Evolutionary conservation across 306 rosid genomes (phyloP).

Genomic region (Citrullus colocynthis): DNA sequence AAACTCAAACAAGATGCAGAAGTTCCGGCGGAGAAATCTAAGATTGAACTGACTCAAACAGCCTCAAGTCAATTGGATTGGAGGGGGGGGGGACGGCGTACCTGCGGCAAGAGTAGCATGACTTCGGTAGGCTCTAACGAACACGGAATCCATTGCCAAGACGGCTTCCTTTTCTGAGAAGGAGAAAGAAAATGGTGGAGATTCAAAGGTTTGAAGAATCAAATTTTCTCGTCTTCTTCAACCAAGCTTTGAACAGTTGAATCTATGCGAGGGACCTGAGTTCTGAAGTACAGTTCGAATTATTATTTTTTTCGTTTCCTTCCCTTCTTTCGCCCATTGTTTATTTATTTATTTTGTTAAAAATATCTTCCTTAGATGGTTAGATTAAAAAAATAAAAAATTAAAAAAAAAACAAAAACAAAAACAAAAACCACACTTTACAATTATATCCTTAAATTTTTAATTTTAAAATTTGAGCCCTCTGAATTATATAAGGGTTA

Average conservation of each 20-base stretch:
- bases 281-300: not conserved
- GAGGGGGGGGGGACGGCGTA: not conserved
- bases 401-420: too few relatives aligned
- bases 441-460: too few relatives aligned
- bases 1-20: not conserved
- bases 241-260: not conserved
- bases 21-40: not conserved
- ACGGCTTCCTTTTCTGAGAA: not conserved
- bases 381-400: too few relatives aligned
- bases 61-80: not conserved
- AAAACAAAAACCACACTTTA: too few relatives aligned
- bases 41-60: not conserved
- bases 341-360: not conserved
- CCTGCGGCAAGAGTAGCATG: slow-evolving; percentile 13
- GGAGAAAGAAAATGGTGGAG: not conserved
- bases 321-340: not conserved
- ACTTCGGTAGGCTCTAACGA: slow-evolving; percentile 21
- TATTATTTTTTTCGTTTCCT: not conserved
- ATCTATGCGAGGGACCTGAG: not conserved
- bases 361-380: too few relatives aligned
- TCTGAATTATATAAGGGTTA: too few relatives aligned
- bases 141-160: slow-evolving; percentile 25
- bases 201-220: not conserved
- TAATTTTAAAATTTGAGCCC: too few relatives aligned
- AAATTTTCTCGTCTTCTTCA: not conserved